Evolutionary conservation across 208 protist species (phyloP).

Genomic region (Acanthamoeba sp.): DNA sequence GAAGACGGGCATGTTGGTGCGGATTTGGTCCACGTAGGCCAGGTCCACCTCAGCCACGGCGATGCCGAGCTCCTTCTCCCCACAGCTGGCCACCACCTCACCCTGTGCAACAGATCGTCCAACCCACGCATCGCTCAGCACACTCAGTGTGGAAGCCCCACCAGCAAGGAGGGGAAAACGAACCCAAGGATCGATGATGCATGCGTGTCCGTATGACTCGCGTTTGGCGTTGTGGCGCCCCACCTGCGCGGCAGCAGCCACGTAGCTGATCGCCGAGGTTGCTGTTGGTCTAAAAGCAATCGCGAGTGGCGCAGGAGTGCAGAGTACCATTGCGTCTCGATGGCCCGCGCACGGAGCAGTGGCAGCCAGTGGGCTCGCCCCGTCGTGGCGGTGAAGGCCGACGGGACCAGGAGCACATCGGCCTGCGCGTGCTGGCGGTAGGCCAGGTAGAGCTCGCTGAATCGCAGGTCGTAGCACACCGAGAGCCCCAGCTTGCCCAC

Average conservation of each 20-base stretch:
- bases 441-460: background rate
- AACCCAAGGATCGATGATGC: constrained; percentile 8
- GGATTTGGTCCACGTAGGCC: background rate
- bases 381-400: background rate
- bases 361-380: background rate
- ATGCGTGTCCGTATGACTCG: background rate
- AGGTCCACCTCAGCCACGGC: background rate
- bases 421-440: background rate
- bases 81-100: background rate
- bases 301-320: background rate
- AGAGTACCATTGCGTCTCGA: constrained; percentile 50
- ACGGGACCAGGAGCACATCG: background rate
- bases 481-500: background rate
- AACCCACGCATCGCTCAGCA: no score
- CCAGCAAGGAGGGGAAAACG: background rate
- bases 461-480: constrained; percentile 35
- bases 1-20: background rate
- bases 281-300: background rate
- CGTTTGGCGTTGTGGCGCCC: background rate
- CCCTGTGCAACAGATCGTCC: background rate
- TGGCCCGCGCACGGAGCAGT: background rate
- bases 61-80: background rate
- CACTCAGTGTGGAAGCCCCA: background rate
- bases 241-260: background rate
- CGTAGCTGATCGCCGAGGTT: background rate